phyloP scores from a whole-genome alignment of 139 green algal species.

The Microglena sp. region DNA sequence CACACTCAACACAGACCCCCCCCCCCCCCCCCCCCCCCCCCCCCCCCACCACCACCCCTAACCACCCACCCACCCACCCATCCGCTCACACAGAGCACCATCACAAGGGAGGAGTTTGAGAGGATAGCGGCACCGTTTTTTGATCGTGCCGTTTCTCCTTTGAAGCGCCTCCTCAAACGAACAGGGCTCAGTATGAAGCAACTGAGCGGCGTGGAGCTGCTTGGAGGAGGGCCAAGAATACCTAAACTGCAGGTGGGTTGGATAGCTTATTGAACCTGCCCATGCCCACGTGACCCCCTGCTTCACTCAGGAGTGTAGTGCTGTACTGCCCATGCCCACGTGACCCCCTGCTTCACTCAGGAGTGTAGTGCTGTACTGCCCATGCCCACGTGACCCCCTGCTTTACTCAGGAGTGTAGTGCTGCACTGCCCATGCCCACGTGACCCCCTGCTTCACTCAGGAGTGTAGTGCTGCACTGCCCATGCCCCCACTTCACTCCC shows the following conservation, averaged over 20 bases:
- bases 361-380: too few species aligned
- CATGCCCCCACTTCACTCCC: too few species aligned
- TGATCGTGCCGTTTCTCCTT: constrained; percentile 28
- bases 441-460: not conserved
- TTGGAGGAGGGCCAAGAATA: constrained; percentile 79
- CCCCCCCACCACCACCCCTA: too few species aligned
- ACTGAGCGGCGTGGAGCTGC: constrained; percentile 70
- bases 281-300: too few species aligned
- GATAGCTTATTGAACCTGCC: too few species aligned
- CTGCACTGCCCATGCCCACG: not conserved
- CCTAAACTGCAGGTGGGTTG: constrained; percentile 53
- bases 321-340: not conserved
- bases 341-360: not conserved
- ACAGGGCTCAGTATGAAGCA: constrained; percentile 52
- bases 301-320: not conserved
- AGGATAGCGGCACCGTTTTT: constrained; percentile 70
- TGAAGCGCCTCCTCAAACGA: constrained; percentile 60
- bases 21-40: too few species aligned
- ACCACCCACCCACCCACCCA: not conserved
- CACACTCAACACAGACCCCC: too few species aligned
- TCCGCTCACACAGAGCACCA: constrained; percentile 18
- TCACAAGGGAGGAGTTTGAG: constrained; percentile 69
- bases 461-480: too few species aligned
- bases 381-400: too few species aligned
- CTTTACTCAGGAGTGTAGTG: not conserved